Evolutionary conservation across 2,329 filamentous ascomycete species (phyloP).

Genomic region (Macroventuria anomochaeta): DNA sequence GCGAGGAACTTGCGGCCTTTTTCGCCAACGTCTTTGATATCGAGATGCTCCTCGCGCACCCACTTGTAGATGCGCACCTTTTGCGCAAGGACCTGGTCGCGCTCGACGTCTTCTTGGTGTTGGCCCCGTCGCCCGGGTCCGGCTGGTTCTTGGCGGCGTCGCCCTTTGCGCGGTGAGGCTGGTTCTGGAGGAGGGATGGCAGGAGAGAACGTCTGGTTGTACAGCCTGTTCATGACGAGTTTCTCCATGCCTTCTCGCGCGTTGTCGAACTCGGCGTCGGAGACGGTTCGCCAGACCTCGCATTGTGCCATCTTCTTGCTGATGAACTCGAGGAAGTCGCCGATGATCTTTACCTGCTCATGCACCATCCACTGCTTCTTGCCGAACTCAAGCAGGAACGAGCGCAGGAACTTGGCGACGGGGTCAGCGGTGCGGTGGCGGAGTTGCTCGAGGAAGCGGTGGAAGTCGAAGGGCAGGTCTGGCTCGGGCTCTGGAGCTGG

Average conservation of each 20-base stretch:
- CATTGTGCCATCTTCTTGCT: constrained; percentile 98
- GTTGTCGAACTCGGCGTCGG: constrained; percentile 97
- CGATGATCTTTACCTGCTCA: constrained; percentile 98
- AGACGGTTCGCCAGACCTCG: constrained; percentile 94
- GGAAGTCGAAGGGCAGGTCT: constrained; percentile 91
- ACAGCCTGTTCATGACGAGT: constrained; percentile 96
- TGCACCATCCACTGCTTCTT: constrained; percentile 99
- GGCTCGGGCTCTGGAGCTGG: constrained; percentile 70
- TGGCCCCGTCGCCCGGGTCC: constrained; percentile 89
- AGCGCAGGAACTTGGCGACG: constrained; percentile 92
- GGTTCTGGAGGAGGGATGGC: constrained; percentile 84
- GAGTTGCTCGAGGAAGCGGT: constrained; percentile 93
- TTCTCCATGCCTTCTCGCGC: constrained; percentile 99
- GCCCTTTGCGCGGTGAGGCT: constrained; percentile 72
- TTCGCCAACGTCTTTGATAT: constrained; percentile 84
- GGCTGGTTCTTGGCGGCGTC: constrained; percentile 62
- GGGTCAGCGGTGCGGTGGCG: constrained; percentile 98
- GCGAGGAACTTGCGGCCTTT: constrained; percentile 87
- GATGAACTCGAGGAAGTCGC: constrained; percentile 95
- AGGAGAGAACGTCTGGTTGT: constrained; percentile 94
- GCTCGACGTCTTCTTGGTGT: constrained; percentile 96
- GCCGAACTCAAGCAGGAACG: constrained; percentile 90
- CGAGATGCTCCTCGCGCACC: constrained; percentile 90
- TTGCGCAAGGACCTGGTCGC: constrained; percentile 93
- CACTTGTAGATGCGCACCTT: constrained; percentile 97